phyloP scores from a whole-genome alignment of 140 eudicot species.

The Anethum foeniculum region DNA sequence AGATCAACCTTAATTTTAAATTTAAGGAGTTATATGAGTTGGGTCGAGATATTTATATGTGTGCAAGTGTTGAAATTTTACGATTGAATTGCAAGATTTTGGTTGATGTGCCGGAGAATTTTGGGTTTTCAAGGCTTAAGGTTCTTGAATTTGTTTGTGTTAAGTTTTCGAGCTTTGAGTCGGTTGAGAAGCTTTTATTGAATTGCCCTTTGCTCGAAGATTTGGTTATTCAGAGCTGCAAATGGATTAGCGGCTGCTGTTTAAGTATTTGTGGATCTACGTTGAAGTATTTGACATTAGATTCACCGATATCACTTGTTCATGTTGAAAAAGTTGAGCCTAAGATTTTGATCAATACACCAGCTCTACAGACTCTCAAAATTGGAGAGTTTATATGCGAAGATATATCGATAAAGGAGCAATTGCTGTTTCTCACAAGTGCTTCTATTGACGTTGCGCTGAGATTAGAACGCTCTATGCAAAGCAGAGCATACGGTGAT shows the following conservation, averaged over 20 bases:
- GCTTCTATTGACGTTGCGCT: not conserved
- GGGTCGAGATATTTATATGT: not conserved
- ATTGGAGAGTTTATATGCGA: not conserved
- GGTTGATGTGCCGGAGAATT: not conserved
- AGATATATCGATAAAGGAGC: not conserved
- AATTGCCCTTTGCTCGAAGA: conserved; percentile 12
- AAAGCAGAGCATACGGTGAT: too few relatives aligned
- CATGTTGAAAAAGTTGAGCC: not conserved
- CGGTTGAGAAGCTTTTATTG: not conserved
- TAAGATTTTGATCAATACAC: conserved; percentile 6
- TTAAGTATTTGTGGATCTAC: not conserved
- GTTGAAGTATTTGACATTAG: not conserved
- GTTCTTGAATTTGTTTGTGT: not conserved
- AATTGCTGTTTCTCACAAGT: not conserved
- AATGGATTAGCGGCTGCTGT: not conserved
- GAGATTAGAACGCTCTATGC: too few relatives aligned
- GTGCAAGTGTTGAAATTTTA: not conserved
- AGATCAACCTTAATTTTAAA: not conserved
- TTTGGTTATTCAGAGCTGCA: not conserved
- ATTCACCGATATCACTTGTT: too few relatives aligned
- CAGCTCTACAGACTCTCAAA: not conserved
- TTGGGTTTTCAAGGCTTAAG: not conserved
- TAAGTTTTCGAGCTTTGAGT: conserved; percentile 1
- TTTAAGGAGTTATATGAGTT: not conserved
- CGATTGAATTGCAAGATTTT: not conserved